A percentile compares a stretch with the other conserved stretches of the same genome.
Evolutionary conservation across 345 rosid species (phyloP).

Genomic region (Psidium friedrichsthalianum): DNA sequence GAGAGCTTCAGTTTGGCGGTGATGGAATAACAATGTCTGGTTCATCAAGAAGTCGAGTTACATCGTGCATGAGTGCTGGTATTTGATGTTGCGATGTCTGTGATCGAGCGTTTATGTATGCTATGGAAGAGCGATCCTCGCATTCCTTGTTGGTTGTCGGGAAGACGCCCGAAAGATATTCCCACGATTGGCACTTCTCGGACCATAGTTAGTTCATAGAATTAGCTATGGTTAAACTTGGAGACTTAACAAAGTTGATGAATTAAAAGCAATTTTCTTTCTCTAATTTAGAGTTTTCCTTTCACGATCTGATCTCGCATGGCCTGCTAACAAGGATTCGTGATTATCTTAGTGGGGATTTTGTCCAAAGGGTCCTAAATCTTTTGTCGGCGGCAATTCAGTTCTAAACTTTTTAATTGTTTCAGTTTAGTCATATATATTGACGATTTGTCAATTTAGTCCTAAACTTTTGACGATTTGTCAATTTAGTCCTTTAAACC

Average conservation of each 20-base stretch:
- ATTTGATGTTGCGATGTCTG: background rate
- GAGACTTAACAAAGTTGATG: background rate
- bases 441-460: too few relatives aligned
- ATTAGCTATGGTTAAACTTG: background rate
- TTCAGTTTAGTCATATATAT: too few relatives aligned
- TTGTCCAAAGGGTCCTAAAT: too few relatives aligned
- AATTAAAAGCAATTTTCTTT: background rate
- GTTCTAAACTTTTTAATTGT: too few relatives aligned
- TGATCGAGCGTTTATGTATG: background rate
- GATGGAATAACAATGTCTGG: background rate
- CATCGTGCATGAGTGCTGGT: background rate
- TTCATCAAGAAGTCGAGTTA: background rate
- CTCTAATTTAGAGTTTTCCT: background rate
- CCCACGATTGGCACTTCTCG: background rate
- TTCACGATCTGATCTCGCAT: background rate
- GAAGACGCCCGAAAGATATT: background rate
- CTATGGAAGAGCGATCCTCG: background rate
- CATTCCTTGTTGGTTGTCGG: background rate
- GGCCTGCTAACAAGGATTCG: background rate
- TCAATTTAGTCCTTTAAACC: too few relatives aligned
- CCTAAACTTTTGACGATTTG: too few relatives aligned
- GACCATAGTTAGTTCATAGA: background rate
- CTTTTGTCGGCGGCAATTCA: too few relatives aligned
- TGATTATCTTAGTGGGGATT: too few relatives aligned
- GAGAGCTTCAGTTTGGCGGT: background rate